phyloP scores from a whole-genome alignment of 257 asterid species.

The Perilla frutescens region DNA sequence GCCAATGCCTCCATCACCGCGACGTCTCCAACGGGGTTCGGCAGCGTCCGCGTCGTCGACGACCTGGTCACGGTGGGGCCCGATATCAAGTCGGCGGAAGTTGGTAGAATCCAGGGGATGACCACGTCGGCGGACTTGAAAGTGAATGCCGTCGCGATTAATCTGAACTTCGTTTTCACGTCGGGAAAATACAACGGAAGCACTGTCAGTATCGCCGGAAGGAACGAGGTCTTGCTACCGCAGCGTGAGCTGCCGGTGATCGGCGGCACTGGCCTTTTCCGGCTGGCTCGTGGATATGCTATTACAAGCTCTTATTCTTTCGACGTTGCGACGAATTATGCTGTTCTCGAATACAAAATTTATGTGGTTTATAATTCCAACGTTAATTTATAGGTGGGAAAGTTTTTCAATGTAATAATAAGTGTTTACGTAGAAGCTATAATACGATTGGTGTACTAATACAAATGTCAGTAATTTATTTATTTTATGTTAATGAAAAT shows the following conservation, averaged over 20 bases:
- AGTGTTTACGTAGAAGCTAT: no score
- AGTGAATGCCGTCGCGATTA: conserved; percentile 29
- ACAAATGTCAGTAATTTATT: no score
- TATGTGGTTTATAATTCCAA: conserved; percentile 30
- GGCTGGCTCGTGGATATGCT: conserved; percentile 50
- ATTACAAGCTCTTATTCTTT: conserved; percentile 33
- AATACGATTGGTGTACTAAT: no score
- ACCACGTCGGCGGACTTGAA: conserved; percentile 33
- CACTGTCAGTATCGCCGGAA: conserved; percentile 43
- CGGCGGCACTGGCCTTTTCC: conserved; percentile 52
- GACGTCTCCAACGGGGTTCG: conserved; percentile 39
- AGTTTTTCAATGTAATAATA: neutral
- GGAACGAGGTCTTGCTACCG: conserved; percentile 29
- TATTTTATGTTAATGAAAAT: no score
- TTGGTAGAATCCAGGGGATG: conserved; percentile 49
- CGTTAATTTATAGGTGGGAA: neutral
- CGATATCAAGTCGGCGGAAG: conserved; percentile 30
- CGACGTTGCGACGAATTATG: conserved; percentile 31
- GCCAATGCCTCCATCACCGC: conserved; percentile 46
- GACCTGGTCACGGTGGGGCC: conserved; percentile 46
- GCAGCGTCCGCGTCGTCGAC: conserved; percentile 41
- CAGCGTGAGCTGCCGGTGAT: conserved; percentile 45
- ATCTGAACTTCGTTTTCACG: conserved; percentile 44
- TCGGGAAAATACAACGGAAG: conserved; percentile 45
- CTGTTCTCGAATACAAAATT: conserved; percentile 41